Percentiles rank a stretch among this genome's conserved stretches.
Conservation (phyloP, 345 rosid genomes). For the Eucalyptus globulus region DNA sequence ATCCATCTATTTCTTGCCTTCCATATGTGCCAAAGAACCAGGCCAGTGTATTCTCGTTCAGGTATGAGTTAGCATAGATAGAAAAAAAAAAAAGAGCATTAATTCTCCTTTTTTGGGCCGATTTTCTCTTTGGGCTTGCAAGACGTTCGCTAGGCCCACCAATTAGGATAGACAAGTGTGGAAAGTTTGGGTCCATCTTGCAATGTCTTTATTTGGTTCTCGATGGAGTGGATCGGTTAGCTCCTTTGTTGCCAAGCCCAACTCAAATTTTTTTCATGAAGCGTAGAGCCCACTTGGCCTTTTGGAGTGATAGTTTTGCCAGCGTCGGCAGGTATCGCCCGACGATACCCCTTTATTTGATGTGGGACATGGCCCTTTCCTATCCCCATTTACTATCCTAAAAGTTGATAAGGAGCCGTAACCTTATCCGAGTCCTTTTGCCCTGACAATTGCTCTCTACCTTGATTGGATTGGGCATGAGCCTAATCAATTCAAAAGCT, state of each 20-base stretch:
- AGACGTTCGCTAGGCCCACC: neutral
- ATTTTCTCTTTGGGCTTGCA: neutral
- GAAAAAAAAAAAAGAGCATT: neutral
- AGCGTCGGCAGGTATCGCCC: neutral
- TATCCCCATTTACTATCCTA: neutral
- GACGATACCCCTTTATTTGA: neutral
- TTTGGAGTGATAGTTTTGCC: neutral
- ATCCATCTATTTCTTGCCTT: too few species aligned
- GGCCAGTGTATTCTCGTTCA: too few species aligned
- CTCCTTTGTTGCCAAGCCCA: neutral
- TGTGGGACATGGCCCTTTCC: neutral
- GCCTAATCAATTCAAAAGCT: neutral
- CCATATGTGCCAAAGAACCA: too few species aligned
- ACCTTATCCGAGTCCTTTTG: neutral
- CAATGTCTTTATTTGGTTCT: neutral
- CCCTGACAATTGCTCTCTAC: neutral
- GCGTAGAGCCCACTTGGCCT: neutral
- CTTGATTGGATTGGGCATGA: neutral
- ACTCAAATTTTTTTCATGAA: neutral
- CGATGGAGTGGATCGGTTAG: neutral
- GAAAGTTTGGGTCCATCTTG: neutral
- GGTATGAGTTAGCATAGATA: neutral
- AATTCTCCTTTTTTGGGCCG: neutral
- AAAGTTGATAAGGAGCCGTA: neutral
- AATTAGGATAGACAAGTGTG: neutral